Conservation (phyloP, 1,284 basidiomycete species). For the Sphaerobolus stellatus region DNA sequence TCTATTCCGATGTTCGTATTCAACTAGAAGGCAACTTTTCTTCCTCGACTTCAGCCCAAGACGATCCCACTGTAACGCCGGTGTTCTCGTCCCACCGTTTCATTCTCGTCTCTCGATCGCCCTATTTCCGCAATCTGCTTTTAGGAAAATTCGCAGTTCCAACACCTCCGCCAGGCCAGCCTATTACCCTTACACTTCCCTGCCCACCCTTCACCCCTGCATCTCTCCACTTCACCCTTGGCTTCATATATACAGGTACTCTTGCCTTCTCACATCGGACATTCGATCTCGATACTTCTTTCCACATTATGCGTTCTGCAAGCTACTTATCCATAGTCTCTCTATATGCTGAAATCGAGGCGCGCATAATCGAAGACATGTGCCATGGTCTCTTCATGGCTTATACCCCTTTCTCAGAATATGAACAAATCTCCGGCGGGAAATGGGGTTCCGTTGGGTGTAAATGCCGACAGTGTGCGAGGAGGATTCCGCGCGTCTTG, state of each 20-base stretch:
- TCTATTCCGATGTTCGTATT: conserved; percentile 88
- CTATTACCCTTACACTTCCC: conserved; percentile 67
- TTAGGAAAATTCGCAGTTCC: conserved; percentile 41
- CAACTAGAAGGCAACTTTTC: conserved; percentile 63
- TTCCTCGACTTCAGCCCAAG: conserved; percentile 37
- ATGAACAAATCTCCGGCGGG: conserved; percentile 66
- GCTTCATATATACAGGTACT: conserved; percentile 92
- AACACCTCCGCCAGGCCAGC: conserved; percentile 39
- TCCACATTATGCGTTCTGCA: conserved; percentile 85
- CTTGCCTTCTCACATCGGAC: conserved; percentile 90
- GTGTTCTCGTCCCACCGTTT: conserved; percentile 92
- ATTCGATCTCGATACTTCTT: conserved; percentile 90
- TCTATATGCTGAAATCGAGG: conserved; percentile 77
- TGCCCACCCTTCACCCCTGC: conserved; percentile 95
- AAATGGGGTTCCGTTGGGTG: conserved; percentile 79
- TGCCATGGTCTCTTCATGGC: conserved; percentile 85
- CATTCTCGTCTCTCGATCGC: conserved; percentile 84
- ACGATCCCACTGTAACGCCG: conserved; percentile 69
- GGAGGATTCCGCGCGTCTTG: conserved; percentile 76
- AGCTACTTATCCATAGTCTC: conserved; percentile 78
- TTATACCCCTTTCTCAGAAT: conserved; percentile 73
- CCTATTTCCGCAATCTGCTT: conserved; percentile 82
- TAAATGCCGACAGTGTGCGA: conserved; percentile 76
- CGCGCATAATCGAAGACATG: conserved; percentile 82
- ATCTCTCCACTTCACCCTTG: conserved; percentile 91